Conservation (phyloP, 495 filamentous ascomycete species). For the Amphirosellinia nigrospora region DNA sequence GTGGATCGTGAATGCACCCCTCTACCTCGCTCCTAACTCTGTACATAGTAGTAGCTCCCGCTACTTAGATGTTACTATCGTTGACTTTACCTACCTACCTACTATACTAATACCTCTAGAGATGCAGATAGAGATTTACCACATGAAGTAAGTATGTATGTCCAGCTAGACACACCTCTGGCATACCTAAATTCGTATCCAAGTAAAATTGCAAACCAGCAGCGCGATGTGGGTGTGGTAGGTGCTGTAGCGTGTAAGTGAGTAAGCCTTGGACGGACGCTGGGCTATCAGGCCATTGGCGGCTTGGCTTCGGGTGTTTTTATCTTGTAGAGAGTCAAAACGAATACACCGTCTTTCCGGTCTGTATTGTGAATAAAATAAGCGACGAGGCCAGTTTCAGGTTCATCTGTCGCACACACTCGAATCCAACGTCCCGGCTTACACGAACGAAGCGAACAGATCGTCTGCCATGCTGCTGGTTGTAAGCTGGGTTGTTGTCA, state of each 20-base stretch:
- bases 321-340: neutral
- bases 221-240: neutral
- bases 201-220: neutral
- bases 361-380: neutral
- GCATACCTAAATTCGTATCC: neutral
- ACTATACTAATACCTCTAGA: neutral
- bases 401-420: neutral
- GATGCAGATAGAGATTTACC: too few species aligned
- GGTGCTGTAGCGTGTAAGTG: neutral
- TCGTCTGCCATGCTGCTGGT: neutral
- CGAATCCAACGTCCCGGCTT: neutral
- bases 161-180: too few species aligned
- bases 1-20: too few species aligned
- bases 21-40: too few species aligned
- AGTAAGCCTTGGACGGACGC: constrained; percentile 14
- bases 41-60: too few species aligned
- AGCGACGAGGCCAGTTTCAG: neutral
- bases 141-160: too few species aligned
- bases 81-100: neutral
- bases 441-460: neutral
- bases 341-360: neutral
- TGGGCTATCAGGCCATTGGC: constrained; percentile 22
- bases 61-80: too few species aligned
- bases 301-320: constrained; percentile 24
- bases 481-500: neutral